phyloP scores from a whole-genome alignment of 1,284 basidiomycete genomes.

The Tylopilus orsonianus region DNA sequence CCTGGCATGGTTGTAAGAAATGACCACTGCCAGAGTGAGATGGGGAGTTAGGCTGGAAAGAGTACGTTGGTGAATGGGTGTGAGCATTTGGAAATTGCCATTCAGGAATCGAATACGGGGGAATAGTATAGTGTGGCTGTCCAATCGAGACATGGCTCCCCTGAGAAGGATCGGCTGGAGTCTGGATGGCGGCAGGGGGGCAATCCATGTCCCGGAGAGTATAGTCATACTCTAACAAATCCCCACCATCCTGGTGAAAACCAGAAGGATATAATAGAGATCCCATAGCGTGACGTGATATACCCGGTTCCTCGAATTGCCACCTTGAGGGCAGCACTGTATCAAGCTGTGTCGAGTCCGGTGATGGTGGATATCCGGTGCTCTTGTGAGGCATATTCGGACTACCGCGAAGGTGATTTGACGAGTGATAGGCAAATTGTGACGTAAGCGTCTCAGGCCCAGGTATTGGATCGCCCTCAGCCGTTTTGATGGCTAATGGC shows the following conservation, averaged over 20 bases:
- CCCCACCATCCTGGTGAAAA: background rate
- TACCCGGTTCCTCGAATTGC: background rate
- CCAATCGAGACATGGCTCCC: background rate
- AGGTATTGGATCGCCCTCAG: background rate
- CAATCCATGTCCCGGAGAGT: slow-evolving; percentile 5
- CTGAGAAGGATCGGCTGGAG: background rate
- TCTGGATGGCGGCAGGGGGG: slow-evolving; percentile 2
- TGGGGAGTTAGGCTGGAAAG: background rate
- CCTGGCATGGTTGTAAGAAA: slow-evolving; percentile 2
- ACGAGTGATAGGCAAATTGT: slow-evolving; percentile 4
- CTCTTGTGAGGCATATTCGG: background rate
- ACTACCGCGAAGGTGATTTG: background rate
- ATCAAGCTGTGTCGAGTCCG: background rate
- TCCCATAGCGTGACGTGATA: slow-evolving; percentile 1
- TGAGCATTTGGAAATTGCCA: slow-evolving; percentile 9
- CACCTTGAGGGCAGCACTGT: background rate
- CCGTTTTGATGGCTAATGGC: slow-evolving; percentile 7
- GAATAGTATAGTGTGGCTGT: slow-evolving; percentile 1
- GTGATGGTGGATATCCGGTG: slow-evolving; percentile 2
- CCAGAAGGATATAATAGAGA: background rate
- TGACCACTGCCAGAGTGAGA: background rate
- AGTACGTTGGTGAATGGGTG: slow-evolving; percentile 2
- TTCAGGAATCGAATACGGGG: slow-evolving; percentile 2
- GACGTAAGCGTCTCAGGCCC: background rate
- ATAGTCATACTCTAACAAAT: background rate